Evolutionary conservation across 306 rosid species (phyloP).

Genomic region (Malus sieversii): DNA sequence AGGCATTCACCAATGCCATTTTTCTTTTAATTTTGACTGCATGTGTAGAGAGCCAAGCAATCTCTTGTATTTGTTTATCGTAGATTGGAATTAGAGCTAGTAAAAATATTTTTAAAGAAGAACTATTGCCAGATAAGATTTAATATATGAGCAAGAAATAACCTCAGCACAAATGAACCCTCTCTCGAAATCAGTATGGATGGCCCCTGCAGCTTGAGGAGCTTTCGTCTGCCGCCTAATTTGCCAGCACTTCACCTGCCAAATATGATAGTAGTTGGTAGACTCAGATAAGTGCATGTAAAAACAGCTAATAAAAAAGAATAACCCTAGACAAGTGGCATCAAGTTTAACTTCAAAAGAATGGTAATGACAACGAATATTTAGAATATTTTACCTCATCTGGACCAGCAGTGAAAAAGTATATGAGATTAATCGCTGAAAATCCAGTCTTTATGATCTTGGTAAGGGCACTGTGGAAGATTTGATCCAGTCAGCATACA

Average conservation of each 20-base stretch:
- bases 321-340: neutral
- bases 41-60: neutral
- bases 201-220: slow-evolving; percentile 98
- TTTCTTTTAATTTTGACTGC: neutral
- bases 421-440: slow-evolving; percentile 92
- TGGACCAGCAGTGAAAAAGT: slow-evolving; percentile 99
- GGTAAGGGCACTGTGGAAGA: slow-evolving; percentile 64
- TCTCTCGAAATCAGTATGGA: slow-evolving; percentile 93
- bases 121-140: neutral
- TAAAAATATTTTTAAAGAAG: neutral
- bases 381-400: slow-evolving; percentile 63
- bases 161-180: slow-evolving; percentile 99
- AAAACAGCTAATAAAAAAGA: neutral
- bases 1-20: neutral
- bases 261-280: slow-evolving; percentile 7
- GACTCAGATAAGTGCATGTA: neutral
- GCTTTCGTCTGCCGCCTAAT: slow-evolving; percentile 93
- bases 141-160: slow-evolving; percentile 16
- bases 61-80: neutral
- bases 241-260: slow-evolving; percentile 98
- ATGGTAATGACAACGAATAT: neutral
- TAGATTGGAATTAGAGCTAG: neutral
- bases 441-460: slow-evolving; percentile 98
- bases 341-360: neutral
- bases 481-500: slow-evolving; percentile 21